These are phyloP conservation scores for Ilyonectria robusta DNA, from an alignment of 2,329 filamentous ascomycete genomes.

Conservation along the genomic window DNA sequence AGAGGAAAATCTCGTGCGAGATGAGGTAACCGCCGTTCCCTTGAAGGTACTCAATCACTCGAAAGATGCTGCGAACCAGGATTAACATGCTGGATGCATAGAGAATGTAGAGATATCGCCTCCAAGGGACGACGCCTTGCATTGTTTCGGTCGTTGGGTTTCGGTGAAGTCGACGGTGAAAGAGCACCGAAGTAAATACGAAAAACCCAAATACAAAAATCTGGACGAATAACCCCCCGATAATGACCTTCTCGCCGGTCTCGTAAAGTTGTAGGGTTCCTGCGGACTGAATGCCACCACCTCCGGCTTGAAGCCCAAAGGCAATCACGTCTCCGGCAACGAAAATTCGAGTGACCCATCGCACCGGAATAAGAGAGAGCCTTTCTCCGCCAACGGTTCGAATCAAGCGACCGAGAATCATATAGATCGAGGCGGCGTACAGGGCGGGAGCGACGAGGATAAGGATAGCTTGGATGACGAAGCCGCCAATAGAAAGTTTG, in stretches of 20 bases:
- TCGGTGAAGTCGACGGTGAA: background rate
- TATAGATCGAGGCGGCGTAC: conserved; percentile 66
- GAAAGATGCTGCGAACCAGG: conserved; percentile 61
- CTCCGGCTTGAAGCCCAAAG: conserved; percentile 64
- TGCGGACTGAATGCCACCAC: conserved; percentile 53
- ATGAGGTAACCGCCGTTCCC: conserved; percentile 59
- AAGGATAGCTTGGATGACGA: conserved; percentile 56
- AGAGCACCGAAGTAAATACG: background rate
- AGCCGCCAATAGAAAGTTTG: background rate
- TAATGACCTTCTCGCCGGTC: conserved; percentile 65
- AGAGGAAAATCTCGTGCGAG: conserved; percentile 58
- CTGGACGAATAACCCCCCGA: conserved; percentile 70
- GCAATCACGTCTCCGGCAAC: conserved; percentile 68
- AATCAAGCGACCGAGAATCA: conserved; percentile 64
- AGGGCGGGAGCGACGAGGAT: conserved; percentile 63
- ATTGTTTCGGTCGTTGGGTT: background rate
- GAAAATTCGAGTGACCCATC: conserved; percentile 68
- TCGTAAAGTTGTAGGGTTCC: conserved; percentile 41
- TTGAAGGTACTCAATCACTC: conserved; percentile 63
- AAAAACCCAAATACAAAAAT: conserved; percentile 64
- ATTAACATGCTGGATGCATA: conserved; percentile 56
- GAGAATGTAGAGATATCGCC: conserved; percentile 49
- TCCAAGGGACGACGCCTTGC: conserved; percentile 44
- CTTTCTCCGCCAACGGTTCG: conserved; percentile 53
- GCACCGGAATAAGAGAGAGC: conserved; percentile 51